Percentiles rank a stretch among this genome's conserved stretches.
Evolutionary conservation across 2,329 filamentous ascomycete genomes (phyloP).

Genomic region (Zymoseptoria tritici): DNA sequence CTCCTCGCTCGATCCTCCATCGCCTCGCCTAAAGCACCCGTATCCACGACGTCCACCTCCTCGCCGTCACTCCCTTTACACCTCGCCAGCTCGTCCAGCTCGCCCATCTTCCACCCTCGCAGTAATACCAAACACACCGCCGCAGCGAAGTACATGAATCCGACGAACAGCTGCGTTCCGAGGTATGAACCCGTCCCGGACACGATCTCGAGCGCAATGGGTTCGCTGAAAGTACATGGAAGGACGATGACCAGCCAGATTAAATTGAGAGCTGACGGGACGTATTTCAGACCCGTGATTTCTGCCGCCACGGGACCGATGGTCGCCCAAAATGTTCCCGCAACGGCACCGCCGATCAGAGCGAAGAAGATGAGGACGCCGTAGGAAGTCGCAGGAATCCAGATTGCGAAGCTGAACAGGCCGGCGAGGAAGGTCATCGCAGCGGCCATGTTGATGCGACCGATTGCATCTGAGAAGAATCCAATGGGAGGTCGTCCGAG

Average conservation of each 20-base stretch:
- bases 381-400: constrained; percentile 62
- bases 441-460: constrained; percentile 63
- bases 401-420: constrained; percentile 61
- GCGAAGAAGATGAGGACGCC: constrained; percentile 65
- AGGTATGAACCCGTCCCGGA: constrained; percentile 45
- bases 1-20: constrained; percentile 16
- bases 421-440: constrained; percentile 56
- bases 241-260: constrained; percentile 65
- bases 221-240: constrained; percentile 58
- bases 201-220: constrained; percentile 50
- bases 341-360: constrained; percentile 57
- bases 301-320: constrained; percentile 65
- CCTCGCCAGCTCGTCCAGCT: constrained; percentile 39
- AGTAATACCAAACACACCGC: constrained; percentile 48
- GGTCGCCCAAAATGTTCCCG: constrained; percentile 60
- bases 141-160: constrained; percentile 52
- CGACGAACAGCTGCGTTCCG: constrained; percentile 53
- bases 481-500: constrained; percentile 57
- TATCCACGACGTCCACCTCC: constrained; percentile 20
- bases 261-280: constrained; percentile 63
- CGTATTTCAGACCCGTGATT: constrained; percentile 60
- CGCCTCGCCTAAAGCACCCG: constrained; percentile 16
- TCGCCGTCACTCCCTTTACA: constrained; percentile 21
- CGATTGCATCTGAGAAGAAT: constrained; percentile 47
- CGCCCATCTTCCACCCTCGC: constrained; percentile 54